Evolutionary conservation across 2,329 filamentous ascomycete genomes (phyloP).

Genomic region (Biscogniauxia mediterranea): DNA sequence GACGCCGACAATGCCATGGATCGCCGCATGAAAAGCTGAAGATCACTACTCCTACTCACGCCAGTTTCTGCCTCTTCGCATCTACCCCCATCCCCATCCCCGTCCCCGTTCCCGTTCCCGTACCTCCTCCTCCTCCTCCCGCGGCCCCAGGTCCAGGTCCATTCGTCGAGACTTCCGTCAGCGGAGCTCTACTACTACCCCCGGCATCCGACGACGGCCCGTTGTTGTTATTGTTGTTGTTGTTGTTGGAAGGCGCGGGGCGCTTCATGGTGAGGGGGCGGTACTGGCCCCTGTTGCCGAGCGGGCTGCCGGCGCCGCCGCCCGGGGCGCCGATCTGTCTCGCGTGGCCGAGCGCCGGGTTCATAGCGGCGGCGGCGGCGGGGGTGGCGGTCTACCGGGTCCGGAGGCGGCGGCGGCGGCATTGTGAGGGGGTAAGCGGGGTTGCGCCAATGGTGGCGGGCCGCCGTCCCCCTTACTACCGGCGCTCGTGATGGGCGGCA

Average conservation of each 20-base stretch:
- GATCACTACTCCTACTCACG: constrained; percentile 8
- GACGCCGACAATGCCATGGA: too few species aligned
- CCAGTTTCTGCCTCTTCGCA: constrained; percentile 51
- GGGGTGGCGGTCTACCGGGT: too few species aligned
- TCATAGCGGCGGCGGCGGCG: constrained; percentile 30
- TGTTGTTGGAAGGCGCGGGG: constrained; percentile 32
- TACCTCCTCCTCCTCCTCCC: not conserved
- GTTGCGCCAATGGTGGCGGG: too few species aligned
- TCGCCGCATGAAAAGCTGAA: too few species aligned
- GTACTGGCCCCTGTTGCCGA: constrained; percentile 58
- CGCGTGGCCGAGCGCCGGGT: constrained; percentile 53
- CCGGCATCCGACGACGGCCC: constrained; percentile 18
- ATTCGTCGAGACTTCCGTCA: constrained; percentile 53
- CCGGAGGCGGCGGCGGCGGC: not conserved
- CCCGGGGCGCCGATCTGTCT: constrained; percentile 60
- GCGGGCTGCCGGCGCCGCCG: constrained; percentile 48
- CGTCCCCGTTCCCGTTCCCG: constrained; percentile 7
- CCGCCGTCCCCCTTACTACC: too few species aligned
- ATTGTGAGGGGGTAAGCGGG: too few species aligned
- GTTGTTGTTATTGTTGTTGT: too few species aligned
- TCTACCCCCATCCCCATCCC: constrained; percentile 36
- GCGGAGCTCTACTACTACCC: constrained; percentile 42
- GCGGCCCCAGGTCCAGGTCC: constrained; percentile 13
- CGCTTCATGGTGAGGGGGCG: constrained; percentile 59
- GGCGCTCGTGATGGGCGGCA: constrained; percentile 25